These are phyloP conservation scores for Ascochyta fabae DNA, from an alignment of 2,329 filamentous ascomycete species.

Conservation along the genomic window DNA sequence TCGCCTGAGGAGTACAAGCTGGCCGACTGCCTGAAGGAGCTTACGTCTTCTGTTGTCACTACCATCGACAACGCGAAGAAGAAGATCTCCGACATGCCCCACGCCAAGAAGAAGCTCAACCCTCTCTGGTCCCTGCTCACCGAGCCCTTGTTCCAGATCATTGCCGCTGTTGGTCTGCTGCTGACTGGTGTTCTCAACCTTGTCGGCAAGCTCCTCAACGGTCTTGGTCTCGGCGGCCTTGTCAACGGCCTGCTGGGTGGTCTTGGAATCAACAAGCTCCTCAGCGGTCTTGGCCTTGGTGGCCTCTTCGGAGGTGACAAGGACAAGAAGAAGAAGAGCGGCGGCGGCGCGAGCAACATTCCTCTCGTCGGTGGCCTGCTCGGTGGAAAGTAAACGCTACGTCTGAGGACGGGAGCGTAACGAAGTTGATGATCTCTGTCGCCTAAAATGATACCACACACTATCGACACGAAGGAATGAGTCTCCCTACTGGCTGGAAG, in stretches of 20 bases:
- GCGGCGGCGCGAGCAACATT: conserved; percentile 46
- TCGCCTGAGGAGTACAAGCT: conserved; percentile 84
- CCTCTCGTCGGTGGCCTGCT: conserved; percentile 58
- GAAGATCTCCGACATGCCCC: conserved; percentile 88
- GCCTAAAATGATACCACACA: conserved; percentile 23
- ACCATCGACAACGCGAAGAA: conserved; percentile 88
- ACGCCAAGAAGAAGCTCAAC: conserved; percentile 93
- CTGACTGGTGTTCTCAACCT: conserved; percentile 83
- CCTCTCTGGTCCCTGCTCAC: conserved; percentile 83
- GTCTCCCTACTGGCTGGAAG: conserved; percentile 26
- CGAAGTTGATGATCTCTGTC: conserved; percentile 24
- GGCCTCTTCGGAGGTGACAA: conserved; percentile 61
- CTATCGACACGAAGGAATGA: conserved; percentile 28
- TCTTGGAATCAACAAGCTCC: conserved; percentile 75
- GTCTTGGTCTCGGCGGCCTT: conserved; percentile 80
- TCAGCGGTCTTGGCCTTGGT: conserved; percentile 73
- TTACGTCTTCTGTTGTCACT: conserved; percentile 79
- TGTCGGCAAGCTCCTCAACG: conserved; percentile 79
- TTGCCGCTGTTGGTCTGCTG: conserved; percentile 84
- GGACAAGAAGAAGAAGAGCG: conserved; percentile 60
- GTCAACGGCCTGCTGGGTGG: conserved; percentile 80
- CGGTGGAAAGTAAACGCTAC: conserved; percentile 43
- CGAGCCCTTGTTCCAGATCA: conserved; percentile 90
- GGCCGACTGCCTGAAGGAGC: conserved; percentile 83
- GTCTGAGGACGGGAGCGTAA: conserved; percentile 3